Evolutionary conservation across 768 basidiomycete genomes (phyloP), one percentile per base, ranked within the genome.

Genomic region (Leucocoprinus leucothites): DNA sequence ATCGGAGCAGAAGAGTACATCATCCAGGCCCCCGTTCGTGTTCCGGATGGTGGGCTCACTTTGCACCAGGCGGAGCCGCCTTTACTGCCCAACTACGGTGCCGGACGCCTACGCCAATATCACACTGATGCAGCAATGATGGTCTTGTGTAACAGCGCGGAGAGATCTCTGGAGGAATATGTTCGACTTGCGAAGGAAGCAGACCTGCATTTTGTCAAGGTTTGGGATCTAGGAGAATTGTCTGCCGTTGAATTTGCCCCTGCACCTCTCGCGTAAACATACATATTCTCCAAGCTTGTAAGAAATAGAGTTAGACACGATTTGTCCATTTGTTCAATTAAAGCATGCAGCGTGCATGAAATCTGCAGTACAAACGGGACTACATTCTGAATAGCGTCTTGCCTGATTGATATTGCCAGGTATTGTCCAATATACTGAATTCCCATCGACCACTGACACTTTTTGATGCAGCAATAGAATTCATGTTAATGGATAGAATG

Each of bases 41-140:
- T 54, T 24, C 48, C 34, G 8, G 36, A 47, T 13, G 36, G 9
- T 3, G 46, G 47, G 13, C 19, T n/a, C 11, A 25, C 8, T 13
- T 48, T 38, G 45, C 22, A 25, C 40, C 58, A 65, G 56, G 78
- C 75, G 1, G 77, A 77, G 0, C 69, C 70, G 47, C 80, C 77
- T 0, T 64, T 82, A 44, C 67, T 80, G 1, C 70, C 78, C 4
- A 80, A 79, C 64, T 79, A 72, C 49, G 78, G 77, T 8, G 66
- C 69, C 9, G 78, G 74, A 1, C 66, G 65, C 38, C 62, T 73
- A 24, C 63, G 71, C 3, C 65, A 65, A 31, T 79, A 80, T 57
- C 65, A 73, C 35, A 71, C 72, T 36, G 80, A 81, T 54, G 31
- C 80, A 35, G 71, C 68, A 48, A 77, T 81, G 79, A 72, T 78